Percentiles rank a stretch among this genome's conserved stretches.
Conservation (phyloP, 2,329 filamentous ascomycete genomes). For the Nemania sp. region DNA sequence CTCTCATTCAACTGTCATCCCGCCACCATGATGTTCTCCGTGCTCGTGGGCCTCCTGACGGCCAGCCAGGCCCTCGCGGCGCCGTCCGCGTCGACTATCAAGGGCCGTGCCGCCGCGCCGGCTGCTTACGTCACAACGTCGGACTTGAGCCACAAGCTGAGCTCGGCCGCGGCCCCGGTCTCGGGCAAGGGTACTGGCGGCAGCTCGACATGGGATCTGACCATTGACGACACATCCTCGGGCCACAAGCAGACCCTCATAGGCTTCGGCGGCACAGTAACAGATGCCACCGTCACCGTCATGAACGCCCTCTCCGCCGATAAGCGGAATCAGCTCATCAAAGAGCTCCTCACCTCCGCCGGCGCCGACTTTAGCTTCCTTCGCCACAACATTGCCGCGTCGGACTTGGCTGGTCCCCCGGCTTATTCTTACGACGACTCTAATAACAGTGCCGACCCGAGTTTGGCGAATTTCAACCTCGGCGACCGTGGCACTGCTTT, state of each 20-base stretch:
- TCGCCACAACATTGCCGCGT: conserved; percentile 46
- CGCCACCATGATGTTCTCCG: conserved; percentile 23
- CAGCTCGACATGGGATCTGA: conserved; percentile 43
- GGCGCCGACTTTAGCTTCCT: conserved; percentile 46
- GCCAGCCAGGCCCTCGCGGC: conserved; percentile 25
- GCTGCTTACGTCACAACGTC: conserved; percentile 43
- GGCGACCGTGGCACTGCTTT: conserved; percentile 46
- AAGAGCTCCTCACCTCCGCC: conserved; percentile 41
- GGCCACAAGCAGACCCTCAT: conserved; percentile 46
- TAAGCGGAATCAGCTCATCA: conserved; percentile 40
- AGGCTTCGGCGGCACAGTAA: conserved; percentile 49
- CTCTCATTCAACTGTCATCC: not conserved
- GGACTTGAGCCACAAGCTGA: conserved; percentile 44
- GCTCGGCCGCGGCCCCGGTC: conserved; percentile 40
- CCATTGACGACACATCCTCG: conserved; percentile 43
- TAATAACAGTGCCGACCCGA: conserved; percentile 37
- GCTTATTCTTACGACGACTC: conserved; percentile 47
- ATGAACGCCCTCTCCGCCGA: conserved; percentile 41
- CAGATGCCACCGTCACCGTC: conserved; percentile 46
- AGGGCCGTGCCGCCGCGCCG: conserved; percentile 26
- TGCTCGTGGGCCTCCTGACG: conserved; percentile 23
- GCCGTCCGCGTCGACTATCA: conserved; percentile 8
- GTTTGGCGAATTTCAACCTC: conserved; percentile 40
- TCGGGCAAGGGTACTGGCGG: conserved; percentile 39
- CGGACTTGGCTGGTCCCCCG: conserved; percentile 45